Evolutionary conservation across 805 yeast genomes (phyloP).

Genomic region (Metschnikowia shivogae): DNA sequence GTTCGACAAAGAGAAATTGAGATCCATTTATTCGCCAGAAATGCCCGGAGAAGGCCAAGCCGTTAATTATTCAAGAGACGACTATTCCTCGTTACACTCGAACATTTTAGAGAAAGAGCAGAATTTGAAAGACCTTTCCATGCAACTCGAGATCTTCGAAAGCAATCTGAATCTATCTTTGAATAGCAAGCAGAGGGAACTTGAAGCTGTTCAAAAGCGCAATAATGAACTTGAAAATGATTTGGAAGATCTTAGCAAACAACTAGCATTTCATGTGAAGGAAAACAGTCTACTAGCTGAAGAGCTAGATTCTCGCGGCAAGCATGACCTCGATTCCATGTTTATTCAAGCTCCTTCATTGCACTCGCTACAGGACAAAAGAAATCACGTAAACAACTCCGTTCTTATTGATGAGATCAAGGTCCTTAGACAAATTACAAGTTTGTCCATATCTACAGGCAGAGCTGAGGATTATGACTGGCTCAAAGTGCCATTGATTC

Average conservation of each 20-base stretch:
- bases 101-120: slow-evolving; percentile 12
- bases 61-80: neutral
- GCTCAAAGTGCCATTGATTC: neutral
- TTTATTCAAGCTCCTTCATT: slow-evolving; percentile 21
- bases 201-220: slow-evolving; percentile 17
- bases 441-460: neutral
- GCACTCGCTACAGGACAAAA: slow-evolving; percentile 30
- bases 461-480: neutral
- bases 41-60: neutral
- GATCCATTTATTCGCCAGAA: neutral
- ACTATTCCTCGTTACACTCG: slow-evolving; percentile 1
- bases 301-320: slow-evolving; percentile 26
- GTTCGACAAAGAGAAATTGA: neutral
- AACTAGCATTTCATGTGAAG: slow-evolving; percentile 17
- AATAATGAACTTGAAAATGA: slow-evolving; percentile 6
- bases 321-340: slow-evolving; percentile 14
- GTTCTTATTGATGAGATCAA: slow-evolving; percentile 44
- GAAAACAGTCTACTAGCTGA: slow-evolving; percentile 20
- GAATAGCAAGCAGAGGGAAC: slow-evolving; percentile 24
- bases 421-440: slow-evolving; percentile 35
- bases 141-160: slow-evolving; percentile 45
- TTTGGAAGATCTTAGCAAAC: slow-evolving; percentile 16
- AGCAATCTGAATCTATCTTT: slow-evolving; percentile 36
- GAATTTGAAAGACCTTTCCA: slow-evolving; percentile 38
- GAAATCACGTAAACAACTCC: slow-evolving; percentile 27